Evolutionary conservation across 164 flowering plant genomes (phyloP).

Genomic region (Magnolia kwangsiensis): DNA sequence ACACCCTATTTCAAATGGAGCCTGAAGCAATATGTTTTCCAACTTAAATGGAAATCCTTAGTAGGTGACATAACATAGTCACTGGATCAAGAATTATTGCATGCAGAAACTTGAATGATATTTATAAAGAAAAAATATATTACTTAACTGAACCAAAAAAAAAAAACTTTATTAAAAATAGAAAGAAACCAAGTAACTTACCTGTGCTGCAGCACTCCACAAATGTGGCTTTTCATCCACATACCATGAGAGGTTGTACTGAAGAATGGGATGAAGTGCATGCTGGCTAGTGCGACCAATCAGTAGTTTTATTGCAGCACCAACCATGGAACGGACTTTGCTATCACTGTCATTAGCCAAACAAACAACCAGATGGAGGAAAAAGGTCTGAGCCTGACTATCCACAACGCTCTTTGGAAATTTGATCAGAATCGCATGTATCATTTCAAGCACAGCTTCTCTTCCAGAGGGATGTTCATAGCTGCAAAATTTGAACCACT

Average conservation of each 20-base stretch:
- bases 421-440: constrained; percentile 62
- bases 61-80: neutral
- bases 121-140: neutral
- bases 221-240: constrained; percentile 40
- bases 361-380: constrained; percentile 55
- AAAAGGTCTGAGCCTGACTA: constrained; percentile 48
- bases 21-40: too few species aligned
- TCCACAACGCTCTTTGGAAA: constrained; percentile 52
- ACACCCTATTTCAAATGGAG: too few species aligned
- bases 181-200: constrained; percentile 16
- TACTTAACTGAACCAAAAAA: too few species aligned
- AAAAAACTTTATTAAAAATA: too few species aligned
- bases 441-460: constrained; percentile 91
- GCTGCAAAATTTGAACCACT: constrained; percentile 36
- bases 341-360: constrained; percentile 72
- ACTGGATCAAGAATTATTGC: neutral
- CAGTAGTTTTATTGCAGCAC: constrained; percentile 57
- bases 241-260: constrained; percentile 68
- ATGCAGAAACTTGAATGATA: neutral
- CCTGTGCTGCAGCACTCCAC: constrained; percentile 86
- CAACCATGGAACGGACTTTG: constrained; percentile 66
- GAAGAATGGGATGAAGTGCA: constrained; percentile 41
- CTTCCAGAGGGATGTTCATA: constrained; percentile 83
- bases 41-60: too few species aligned
- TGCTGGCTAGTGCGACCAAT: constrained; percentile 48